Base-by-base conservation (phyloP, 2,329 filamentous ascomycete species). In the Fusarium nodosum region DNA sequence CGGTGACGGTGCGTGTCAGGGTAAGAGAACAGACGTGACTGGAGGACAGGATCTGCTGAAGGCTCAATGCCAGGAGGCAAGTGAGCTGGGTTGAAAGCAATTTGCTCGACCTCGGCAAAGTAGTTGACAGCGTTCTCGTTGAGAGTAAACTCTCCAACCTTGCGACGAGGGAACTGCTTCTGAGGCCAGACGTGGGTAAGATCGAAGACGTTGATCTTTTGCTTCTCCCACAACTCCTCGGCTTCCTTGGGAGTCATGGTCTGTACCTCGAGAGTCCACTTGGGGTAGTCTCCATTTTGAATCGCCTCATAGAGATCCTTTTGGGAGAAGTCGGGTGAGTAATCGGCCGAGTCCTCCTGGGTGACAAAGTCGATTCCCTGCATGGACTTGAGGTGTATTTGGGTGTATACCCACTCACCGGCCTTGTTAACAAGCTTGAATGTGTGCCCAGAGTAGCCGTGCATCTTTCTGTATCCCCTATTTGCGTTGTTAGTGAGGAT, bases 91-190 rank as follows among this genome's bases (percentile, higher is more conserved):
- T 87, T 88, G 73, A 92, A 92, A 1, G 88, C 87, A 0, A 87
- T 85, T 78, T 92, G 89, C 76, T 92, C 90, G 47, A 91, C 86
- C 74, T 93, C 90, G 47, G 86, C 83, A 73, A 72, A 72, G 30
- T 90, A 90, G 77, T 91, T 91, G 64, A 86, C 77, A 2, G 84
- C 80, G 74, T 93, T 93, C 36, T 85, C 85, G 78, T 93, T 89
- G 20, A 93, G 78, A 36, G 88, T 89, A 76, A 93, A 83, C 71
- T 89, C 87, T 51, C 91, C 91, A 13, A 93, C 79, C 50, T 85
- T 69, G 1, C 67, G 63, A 0, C 3, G 66, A 0, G 62, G 62
- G 34, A 69, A 69, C 9, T 69, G 57, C 42, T 64, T 63, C 50
- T 69, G 67, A 0, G 67, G 67, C 67, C 67, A 69, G 7, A 93